Base-by-base conservation (phyloP, 164 flowering plant genomes). In the Akebia trifoliata region DNA sequence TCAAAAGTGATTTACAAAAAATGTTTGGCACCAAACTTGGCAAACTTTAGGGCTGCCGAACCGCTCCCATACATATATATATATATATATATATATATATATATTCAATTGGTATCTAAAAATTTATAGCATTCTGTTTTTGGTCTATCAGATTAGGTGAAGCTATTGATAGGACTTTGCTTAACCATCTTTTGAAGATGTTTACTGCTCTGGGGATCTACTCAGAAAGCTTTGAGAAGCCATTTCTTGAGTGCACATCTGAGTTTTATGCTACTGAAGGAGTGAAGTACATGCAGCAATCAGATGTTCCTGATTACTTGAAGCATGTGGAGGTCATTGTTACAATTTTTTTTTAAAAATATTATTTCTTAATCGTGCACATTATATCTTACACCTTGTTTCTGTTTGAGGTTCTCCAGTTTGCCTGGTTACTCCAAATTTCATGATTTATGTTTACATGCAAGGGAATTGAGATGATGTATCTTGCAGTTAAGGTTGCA, bases 261-360 rank as follows among this genome's bases (percentile, higher is more conserved):
- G 92, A 91, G 36, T 94, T 90, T 76, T 94, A 94, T 82, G 99
- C 96, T 59, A 71, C 96, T 57, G 99, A 94, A 76, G 97, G 99
- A 66, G 81, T 77, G 59, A 88, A 90, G 65, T 86, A 76, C 79
- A 90, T 94, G 97, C 99, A 90, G 74, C 94, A 83, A 54, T 78
- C 95, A 49, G 97, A 94, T 78, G 88, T 90, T 81, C 85, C 97
- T 5, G 97, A 90, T 65, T 94, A 90, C 68, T 71, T 94, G 77
- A 88, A 86, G 73, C 97, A 90, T 76, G 97, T 86, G 55, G 99
- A 94, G 96, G 99, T 94, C 17, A 3, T 56, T 57, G 45, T 60
- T n/a, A n/a, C n/a, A n/a, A n/a, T n/a, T 29, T 59, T 29, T 12
- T 50, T 20, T 6, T 31, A 28, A 46, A 4, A 15, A 18, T 43